phyloP scores from a whole-genome alignment of 78 protist species.

The Mastigamoeba balamuthi region DNA sequence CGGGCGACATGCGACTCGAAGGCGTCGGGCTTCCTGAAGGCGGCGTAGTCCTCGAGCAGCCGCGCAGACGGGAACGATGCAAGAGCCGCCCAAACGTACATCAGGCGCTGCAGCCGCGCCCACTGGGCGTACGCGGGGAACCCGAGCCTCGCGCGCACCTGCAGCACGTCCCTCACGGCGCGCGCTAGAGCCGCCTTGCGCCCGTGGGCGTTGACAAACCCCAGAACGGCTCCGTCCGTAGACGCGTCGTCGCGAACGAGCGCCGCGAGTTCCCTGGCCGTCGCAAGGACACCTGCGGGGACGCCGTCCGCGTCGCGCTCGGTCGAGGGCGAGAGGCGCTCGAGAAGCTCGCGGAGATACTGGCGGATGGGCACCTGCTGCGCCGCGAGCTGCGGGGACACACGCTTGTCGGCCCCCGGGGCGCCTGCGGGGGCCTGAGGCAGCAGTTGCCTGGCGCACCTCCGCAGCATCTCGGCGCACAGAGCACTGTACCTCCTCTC shows the following conservation, averaged over 20 bases:
- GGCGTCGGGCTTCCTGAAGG: not conserved
- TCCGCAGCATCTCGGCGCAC: not conserved
- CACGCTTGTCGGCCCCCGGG: not conserved
- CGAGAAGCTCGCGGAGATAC: not conserved
- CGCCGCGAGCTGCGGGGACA: not conserved
- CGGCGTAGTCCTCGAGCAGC: not conserved
- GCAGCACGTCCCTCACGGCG: too few species aligned
- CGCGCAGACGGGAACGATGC: not conserved
- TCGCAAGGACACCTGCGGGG: not conserved
- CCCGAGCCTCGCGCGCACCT: not conserved
- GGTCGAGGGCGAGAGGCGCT: not conserved
- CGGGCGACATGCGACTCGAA: not conserved
- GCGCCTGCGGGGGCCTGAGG: not conserved
- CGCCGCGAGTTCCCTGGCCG: not conserved
- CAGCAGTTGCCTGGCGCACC: not conserved
- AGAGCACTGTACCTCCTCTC: not conserved
- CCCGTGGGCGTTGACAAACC: too few species aligned
- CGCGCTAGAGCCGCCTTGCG: too few species aligned
- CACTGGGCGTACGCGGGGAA: not conserved
- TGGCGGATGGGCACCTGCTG: not conserved
- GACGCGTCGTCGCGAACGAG: not conserved
- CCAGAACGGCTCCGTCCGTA: too few species aligned
- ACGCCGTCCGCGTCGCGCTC: not conserved
- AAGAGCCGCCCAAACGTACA: not conserved
- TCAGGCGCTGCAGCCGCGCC: not conserved